phyloP scores from a whole-genome alignment of 2,329 filamentous ascomycete species.

The Hirsutella minnesotensis region DNA sequence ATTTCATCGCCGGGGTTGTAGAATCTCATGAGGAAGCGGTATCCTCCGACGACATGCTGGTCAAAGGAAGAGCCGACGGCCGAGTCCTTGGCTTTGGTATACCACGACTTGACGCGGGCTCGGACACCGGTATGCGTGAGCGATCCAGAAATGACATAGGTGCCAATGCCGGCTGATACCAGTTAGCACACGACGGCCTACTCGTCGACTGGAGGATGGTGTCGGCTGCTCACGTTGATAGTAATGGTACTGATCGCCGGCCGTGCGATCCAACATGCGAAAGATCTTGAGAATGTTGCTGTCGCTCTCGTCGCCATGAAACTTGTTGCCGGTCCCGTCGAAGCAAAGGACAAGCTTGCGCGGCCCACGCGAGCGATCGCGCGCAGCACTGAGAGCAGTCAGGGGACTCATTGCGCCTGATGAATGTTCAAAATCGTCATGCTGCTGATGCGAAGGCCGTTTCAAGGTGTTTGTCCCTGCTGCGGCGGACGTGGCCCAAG shows the following conservation, averaged over 20 bases:
- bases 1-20: constrained; percentile 54
- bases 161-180: constrained; percentile 52
- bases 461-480: not conserved
- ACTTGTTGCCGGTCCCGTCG: constrained; percentile 53
- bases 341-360: constrained; percentile 49
- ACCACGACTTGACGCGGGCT: constrained; percentile 53
- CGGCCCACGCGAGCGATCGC: constrained; percentile 9
- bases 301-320: constrained; percentile 49
- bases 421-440: constrained; percentile 1
- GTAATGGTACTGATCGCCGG: constrained; percentile 50
- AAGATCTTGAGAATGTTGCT: constrained; percentile 61
- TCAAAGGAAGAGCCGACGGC: constrained; percentile 72
- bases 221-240: constrained; percentile 41
- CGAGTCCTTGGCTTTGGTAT: constrained; percentile 63
- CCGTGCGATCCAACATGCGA: constrained; percentile 53
- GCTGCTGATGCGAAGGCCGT: not conserved
- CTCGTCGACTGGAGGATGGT: not conserved
- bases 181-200: not conserved
- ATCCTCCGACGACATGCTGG: constrained; percentile 72
- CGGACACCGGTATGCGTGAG: constrained; percentile 44
- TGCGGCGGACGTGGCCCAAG: constrained; percentile 1
- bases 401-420: constrained; percentile 3
- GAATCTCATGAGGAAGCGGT: constrained; percentile 67
- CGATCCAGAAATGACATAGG: constrained; percentile 52
- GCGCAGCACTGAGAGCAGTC: constrained; percentile 5